Evolutionary conservation across 2,329 filamentous ascomycete genomes (phyloP), one percentile per base, ranked within the genome.

Genomic region (Fusarium tjaetaba): DNA sequence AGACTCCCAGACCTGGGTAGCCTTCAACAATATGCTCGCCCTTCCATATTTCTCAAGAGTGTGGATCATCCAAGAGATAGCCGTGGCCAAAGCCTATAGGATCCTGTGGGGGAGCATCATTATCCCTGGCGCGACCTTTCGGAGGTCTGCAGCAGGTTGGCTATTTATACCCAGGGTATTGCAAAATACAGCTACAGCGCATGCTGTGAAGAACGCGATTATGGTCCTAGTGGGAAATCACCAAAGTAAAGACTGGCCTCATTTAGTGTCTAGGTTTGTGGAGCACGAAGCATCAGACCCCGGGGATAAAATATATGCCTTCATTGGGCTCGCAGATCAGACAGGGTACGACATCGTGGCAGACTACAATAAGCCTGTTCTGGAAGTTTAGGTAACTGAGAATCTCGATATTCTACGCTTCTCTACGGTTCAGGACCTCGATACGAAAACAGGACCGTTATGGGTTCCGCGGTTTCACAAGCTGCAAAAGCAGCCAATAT

Each of bases 141-240:
- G 1, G 28, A 4, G 5, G 0, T 30, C 46, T 22, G 4, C 8
- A 11, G 0, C 0, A 6, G 13, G 28, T 10, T n/a, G 43, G 43
- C 11, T 26, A 11, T 22, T n/a, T 4, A 28, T 20, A 14, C n/a
- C 18, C 6, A 22, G 18, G 7, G 26, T 48, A 14, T 10, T 48
- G 4, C 7, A 3, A 1, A 26, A 10, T 20, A 0, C 0, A 0
- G 11, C 4, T 48, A 22, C 20, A 30, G 13, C 1, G 3, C 11
- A 15, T 14, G 26, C 5, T 15, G 6, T 26, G 7, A 22, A 4
- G 7, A 48, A 30, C 11, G 45, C 45, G 13, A 5, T 28, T 5
- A 11, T 11, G 28, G 13, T 49, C 7, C 6, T 49, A 2, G 0
- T n/a, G 5, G 46, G 46, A 15, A n/a, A 5, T 3, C 9, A 32